These are phyloP conservation scores for Corymbia citriodora DNA, from an alignment of 441 rosid genomes.

Conservation along the genomic window DNA sequence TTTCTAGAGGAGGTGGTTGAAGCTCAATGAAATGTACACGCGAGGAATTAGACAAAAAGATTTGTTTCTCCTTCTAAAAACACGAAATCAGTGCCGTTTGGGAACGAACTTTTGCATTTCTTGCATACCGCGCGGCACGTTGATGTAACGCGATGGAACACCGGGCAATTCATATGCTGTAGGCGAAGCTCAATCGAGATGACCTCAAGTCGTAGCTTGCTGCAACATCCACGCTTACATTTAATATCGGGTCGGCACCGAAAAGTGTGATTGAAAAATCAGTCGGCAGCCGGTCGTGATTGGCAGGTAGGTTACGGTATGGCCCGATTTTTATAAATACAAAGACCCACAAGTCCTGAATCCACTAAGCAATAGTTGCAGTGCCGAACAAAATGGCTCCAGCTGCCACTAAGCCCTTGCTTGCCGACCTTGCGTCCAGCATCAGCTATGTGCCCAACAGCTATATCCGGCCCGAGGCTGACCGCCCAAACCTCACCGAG, in stretches of 20 bases:
- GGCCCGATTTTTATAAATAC: neutral
- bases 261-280: neutral
- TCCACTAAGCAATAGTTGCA: neutral
- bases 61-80: neutral
- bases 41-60: neutral
- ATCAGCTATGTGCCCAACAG: slow-evolving; percentile 32
- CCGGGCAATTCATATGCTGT: neutral
- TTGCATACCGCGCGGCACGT: neutral
- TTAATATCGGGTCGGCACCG: neutral
- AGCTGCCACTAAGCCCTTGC: slow-evolving; percentile 18
- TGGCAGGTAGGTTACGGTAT: neutral
- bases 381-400: neutral
- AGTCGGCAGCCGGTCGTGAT: neutral
- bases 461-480: slow-evolving; percentile 45
- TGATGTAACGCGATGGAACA: neutral
- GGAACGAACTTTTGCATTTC: neutral
- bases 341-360: neutral
- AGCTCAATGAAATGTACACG: neutral
- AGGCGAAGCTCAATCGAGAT: neutral
- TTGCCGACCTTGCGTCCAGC: slow-evolving; percentile 40
- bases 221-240: neutral
- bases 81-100: neutral
- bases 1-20: neutral
- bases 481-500: slow-evolving; percentile 46
- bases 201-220: neutral